Percentiles rank a stretch among this genome's conserved stretches.
phyloP scores from a whole-genome alignment of 805 yeast species.

The Wickerhamiella galacta region DNA sequence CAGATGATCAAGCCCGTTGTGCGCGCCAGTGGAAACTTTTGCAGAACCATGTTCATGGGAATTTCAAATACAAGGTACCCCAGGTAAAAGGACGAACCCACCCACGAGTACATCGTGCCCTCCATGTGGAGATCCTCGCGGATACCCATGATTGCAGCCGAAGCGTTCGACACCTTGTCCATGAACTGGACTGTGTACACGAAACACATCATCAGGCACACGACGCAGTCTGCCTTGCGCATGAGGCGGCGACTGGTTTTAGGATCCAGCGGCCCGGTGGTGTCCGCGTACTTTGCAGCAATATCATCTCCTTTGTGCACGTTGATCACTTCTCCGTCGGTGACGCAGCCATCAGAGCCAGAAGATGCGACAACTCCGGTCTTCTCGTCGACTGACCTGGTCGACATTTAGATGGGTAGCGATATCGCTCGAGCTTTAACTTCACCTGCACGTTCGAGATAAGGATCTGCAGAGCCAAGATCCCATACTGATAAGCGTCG shows the following conservation, averaged over 20 bases:
- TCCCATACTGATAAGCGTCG: no score
- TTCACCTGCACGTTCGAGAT: no score
- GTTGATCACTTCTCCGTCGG: no score
- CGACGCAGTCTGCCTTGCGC: slow-evolving; percentile 33
- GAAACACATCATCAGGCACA: slow-evolving; percentile 35
- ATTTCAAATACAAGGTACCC: slow-evolving; percentile 46
- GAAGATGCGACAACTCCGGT: no score
- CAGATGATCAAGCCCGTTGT: slow-evolving; percentile 31
- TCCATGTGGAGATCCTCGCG: slow-evolving; percentile 29
- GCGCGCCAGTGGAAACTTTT: slow-evolving; percentile 40
- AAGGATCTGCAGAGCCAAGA: no score
- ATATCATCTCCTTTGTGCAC: no score
- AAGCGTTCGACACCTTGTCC: slow-evolving; percentile 39
- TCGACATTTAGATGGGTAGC: no score
- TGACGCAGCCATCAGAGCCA: no score
- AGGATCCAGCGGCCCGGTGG: neutral
- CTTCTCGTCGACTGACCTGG: no score
- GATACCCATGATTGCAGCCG: slow-evolving; percentile 37
- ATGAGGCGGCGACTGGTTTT: slow-evolving; percentile 18
- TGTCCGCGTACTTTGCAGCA: slow-evolving; percentile 6
- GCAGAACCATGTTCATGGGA: slow-evolving; percentile 31
- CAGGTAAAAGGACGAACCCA: slow-evolving; percentile 40
- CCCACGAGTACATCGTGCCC: slow-evolving; percentile 29
- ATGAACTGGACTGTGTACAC: slow-evolving; percentile 36
- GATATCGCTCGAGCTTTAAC: no score